These are phyloP conservation scores for Chondrostereum purpureum DNA, from an alignment of 1,284 basidiomycete species.

Conservation along the genomic window DNA sequence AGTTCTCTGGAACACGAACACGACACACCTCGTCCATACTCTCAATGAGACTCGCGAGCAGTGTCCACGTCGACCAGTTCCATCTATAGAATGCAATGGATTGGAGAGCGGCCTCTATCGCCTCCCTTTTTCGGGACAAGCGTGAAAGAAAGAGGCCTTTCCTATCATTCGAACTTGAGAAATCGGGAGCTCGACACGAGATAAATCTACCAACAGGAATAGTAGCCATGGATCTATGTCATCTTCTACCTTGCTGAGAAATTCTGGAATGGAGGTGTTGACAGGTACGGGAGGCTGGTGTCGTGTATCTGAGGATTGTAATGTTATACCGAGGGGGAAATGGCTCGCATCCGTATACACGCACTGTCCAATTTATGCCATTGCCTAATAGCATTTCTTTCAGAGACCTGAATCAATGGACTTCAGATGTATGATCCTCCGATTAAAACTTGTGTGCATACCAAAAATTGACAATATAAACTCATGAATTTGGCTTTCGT, in stretches of 20 bases:
- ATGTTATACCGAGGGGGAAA: constrained; percentile 2
- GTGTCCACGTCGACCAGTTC: constrained; percentile 95
- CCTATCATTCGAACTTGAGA: constrained; percentile 35
- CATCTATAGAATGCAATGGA: constrained; percentile 83
- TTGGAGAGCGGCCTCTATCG: constrained; percentile 74
- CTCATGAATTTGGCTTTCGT: constrained; percentile 73
- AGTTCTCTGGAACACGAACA: constrained; percentile 15
- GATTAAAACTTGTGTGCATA: constrained; percentile 24
- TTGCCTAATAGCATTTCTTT: constrained; percentile 60
- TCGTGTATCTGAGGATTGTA: constrained; percentile 49
- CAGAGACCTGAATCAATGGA: constrained; percentile 24
- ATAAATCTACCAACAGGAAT: constrained; percentile 61
- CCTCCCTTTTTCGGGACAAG: constrained; percentile 74
- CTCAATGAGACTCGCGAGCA: constrained; percentile 75
- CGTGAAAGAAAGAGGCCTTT: constrained; percentile 79
- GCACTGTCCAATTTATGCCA: constrained; percentile 72
- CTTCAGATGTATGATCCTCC: background rate
- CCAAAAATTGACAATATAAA: constrained; percentile 81
- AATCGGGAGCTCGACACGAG: too few relatives aligned
- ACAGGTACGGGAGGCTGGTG: constrained; percentile 67
- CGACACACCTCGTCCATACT: constrained; percentile 80
- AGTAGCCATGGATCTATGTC: constrained; percentile 75
- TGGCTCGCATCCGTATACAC: constrained; percentile 19
- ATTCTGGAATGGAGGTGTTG: constrained; percentile 54
- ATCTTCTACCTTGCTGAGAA: constrained; percentile 53